These are phyloP conservation scores for Hymenochaete sp. DNA, from an alignment of 1,284 basidiomycete genomes.

Conservation along the genomic window DNA sequence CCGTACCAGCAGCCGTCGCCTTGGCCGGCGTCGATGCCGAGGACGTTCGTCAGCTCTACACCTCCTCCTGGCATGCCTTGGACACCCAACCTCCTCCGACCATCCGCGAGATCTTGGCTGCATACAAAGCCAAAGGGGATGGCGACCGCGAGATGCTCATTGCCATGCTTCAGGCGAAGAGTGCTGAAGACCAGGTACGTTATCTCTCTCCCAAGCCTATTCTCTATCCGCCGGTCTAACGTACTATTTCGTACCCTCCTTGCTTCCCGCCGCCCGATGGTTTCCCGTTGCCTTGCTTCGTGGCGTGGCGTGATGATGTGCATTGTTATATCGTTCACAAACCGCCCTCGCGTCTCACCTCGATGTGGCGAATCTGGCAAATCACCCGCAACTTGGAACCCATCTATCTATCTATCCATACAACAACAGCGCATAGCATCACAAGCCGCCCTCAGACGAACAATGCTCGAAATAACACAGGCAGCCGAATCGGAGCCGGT, in stretches of 20 bases:
- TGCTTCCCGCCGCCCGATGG: not conserved
- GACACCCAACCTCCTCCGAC: conserved; percentile 64
- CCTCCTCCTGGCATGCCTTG: conserved; percentile 38
- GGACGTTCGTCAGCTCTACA: conserved; percentile 29
- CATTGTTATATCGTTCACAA: too few species aligned
- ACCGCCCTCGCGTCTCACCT: too few species aligned
- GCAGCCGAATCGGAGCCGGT: too few species aligned
- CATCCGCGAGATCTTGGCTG: conserved; percentile 75
- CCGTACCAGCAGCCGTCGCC: not conserved
- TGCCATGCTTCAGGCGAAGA: conserved; percentile 82
- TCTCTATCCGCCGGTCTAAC: not conserved
- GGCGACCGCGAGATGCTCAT: conserved; percentile 85
- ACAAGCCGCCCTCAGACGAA: conserved; percentile 55
- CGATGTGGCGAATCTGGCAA: too few species aligned
- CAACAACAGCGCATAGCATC: conserved; percentile 72
- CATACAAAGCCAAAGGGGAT: conserved; percentile 76
- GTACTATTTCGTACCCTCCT: not conserved
- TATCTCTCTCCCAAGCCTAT: too few species aligned
- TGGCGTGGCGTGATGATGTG: conserved; percentile 8
- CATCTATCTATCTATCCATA: too few species aligned
- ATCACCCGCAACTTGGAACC: too few species aligned
- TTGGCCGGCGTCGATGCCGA: conserved; percentile 27
- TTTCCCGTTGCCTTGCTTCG: too few species aligned
- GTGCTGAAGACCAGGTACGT: conserved; percentile 77
- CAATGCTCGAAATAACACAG: conserved; percentile 57